Evolutionary conservation across 345 rosid genomes (phyloP), one percentile per base, ranked within the genome.

Genomic region (Ailanthus altissimus): DNA sequence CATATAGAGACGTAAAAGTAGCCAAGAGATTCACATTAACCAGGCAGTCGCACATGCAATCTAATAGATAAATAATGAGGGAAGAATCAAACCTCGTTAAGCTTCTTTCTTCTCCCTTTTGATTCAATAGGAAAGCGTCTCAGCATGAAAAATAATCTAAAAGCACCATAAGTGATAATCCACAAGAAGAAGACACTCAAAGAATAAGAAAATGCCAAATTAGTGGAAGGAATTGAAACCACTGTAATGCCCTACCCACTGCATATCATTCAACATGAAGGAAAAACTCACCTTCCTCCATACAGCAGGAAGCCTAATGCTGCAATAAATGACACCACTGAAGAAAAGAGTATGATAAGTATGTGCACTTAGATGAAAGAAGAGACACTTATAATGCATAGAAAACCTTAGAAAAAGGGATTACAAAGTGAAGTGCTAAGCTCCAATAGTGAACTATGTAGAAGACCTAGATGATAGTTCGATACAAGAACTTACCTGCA

Each of bases 51-150:
- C 14, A 42, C 18, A 45, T 69, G 32, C 36, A 20, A n/a, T 28
- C 50, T 25, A 60, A 15, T 51, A 23, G 56, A 43, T 26, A 64
- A 61, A 71, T 10, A 62, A 45, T 21, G 61, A 49, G 59, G 45
- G 70, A 76, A 43, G 73, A 78, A 43, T 51, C 74, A 72, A 84
- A 97, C 99, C 98, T 97, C 99, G 23, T 89, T 91, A 73, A 97
- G 98, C 77, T 97, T 97, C 90, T 94, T 97, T 87, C 97, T 88
- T 89, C 98, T 90, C 77, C 98, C 98, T 88, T 91, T 97, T 51
- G 99, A 97, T 84, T 94, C 99, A 42, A 97, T 94, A 36, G 99
- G 98, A 81, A 94, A 94, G 68, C 97, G 91, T 82, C 96, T 90
- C 80, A 94, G 88, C 99, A 97, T 94, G 87, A 92, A 84, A 83